phyloP scores from a whole-genome alignment of 768 basidiomycete species.

The Russula emetica region DNA sequence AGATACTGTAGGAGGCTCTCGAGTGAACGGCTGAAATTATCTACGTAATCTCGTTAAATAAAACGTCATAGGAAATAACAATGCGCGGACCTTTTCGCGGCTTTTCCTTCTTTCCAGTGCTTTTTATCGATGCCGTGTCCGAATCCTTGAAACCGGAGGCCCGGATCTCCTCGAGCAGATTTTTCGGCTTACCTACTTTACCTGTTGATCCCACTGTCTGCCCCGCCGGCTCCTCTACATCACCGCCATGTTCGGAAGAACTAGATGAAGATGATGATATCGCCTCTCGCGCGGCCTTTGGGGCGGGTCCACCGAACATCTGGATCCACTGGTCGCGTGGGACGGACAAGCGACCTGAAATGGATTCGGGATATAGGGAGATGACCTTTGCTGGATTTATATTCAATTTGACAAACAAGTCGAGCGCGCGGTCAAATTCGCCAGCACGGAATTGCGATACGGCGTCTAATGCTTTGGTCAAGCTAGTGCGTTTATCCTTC shows the following conservation, averaged over 20 bases:
- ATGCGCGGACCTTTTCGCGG: constrained; percentile 31
- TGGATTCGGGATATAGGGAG: constrained; percentile 75
- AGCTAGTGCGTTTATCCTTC: constrained; percentile 52
- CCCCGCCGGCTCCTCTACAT: constrained; percentile 13
- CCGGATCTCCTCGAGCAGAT: constrained; percentile 52
- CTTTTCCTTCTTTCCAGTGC: constrained; percentile 12
- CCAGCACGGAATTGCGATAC: constrained; percentile 68
- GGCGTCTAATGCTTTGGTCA: constrained; percentile 70
- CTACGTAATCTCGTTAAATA: constrained; percentile 35
- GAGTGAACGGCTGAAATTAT: constrained; percentile 65
- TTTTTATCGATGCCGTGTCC: constrained; percentile 51
- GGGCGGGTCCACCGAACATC: constrained; percentile 72
- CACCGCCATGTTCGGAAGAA: constrained; percentile 18
- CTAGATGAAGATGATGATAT: constrained; percentile 17
- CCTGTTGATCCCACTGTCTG: constrained; percentile 32
- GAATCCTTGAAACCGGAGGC: constrained; percentile 52
- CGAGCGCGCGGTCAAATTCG: constrained; percentile 74
- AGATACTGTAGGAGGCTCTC: constrained; percentile 87
- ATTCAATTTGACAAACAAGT: constrained; percentile 82
- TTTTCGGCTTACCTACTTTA: constrained; percentile 50
- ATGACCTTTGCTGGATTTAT: constrained; percentile 93
- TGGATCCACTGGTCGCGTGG: constrained; percentile 70
- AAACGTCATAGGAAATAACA: background rate
- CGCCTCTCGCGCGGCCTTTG: constrained; percentile 31
- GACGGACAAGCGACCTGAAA: constrained; percentile 74